Percentiles rank a stretch among this genome's conserved stretches.
phyloP scores from a whole-genome alignment of 2,329 filamentous ascomycete species.

The Colletotrichum filicis region DNA sequence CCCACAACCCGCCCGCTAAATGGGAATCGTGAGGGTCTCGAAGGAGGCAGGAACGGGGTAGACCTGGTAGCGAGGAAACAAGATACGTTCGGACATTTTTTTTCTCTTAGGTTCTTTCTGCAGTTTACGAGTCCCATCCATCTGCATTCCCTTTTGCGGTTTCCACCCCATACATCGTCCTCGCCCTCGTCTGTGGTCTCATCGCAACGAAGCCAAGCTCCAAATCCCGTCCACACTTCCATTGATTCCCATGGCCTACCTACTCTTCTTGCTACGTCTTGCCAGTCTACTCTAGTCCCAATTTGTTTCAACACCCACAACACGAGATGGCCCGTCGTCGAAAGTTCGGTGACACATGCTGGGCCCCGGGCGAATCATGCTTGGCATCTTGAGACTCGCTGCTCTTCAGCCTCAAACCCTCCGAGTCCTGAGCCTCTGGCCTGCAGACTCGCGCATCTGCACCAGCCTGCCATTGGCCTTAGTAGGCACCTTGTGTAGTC shows the following conservation, averaged over 20 bases:
- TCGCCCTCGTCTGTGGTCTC: background rate
- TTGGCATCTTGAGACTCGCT: slow-evolving; percentile 34
- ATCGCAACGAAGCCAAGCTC: background rate
- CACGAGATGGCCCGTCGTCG: slow-evolving; percentile 18
- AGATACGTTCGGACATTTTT: slow-evolving; percentile 32
- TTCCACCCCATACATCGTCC: background rate
- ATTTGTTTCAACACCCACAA: slow-evolving; percentile 31
- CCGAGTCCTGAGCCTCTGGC: slow-evolving; percentile 10
- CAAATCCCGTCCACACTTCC: background rate
- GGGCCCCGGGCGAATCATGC: slow-evolving; percentile 19
- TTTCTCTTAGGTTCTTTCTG: background rate
- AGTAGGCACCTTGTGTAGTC: no score
- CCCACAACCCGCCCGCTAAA: slow-evolving; percentile 17
- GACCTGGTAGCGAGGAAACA: slow-evolving; percentile 31
- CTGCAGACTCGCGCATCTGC: slow-evolving; percentile 6
- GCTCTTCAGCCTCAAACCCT: slow-evolving; percentile 30
- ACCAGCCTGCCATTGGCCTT: no score
- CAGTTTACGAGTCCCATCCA: background rate
- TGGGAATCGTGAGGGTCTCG: slow-evolving; percentile 4
- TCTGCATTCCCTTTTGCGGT: background rate
- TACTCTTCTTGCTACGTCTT: background rate
- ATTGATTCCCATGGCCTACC: background rate
- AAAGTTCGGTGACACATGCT: slow-evolving; percentile 29
- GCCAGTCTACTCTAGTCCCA: background rate
- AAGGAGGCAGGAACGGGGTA: slow-evolving; percentile 6